Base-by-base conservation (phyloP, 2,329 filamentous ascomycete species). In the Ceratocystis albifundus region DNA sequence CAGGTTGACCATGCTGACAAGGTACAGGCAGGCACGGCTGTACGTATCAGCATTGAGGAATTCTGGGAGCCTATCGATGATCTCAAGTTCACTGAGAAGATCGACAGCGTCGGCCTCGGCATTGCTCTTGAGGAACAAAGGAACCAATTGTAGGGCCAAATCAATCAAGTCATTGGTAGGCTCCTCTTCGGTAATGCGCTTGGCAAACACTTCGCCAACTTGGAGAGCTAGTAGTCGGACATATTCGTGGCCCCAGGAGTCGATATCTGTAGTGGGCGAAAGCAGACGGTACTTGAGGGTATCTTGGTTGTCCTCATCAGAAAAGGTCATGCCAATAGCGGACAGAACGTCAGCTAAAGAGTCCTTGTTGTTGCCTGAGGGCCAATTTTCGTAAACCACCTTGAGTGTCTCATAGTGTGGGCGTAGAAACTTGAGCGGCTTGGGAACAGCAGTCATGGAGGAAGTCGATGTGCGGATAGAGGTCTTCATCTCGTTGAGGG, bases 381-480 rank as follows among this genome's bases (percentile, higher is more conserved):
- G 83, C 94, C 95, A 99, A 75, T 88, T 84, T 68, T 96, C 92
- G 79, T 96, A 96, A 32, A 92, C 80, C 76, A 88, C 88, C 69
- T 88, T 88, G 74, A 99, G 82, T 67, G 88, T 86, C 77, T 95
- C 89, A 79, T 97, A 99, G 77, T 99, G 93, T 71, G 93, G 94
- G 79, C 94, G 86, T 70, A 99, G 84, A 76, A 99, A 99, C 78
- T 99, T 99, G 72, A 99, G 83, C 44, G 94, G 94, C 79, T 99
- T 99, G 28, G 95, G 94, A 69, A 99, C 94, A 68, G 94, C 94
- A 62, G 94, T 99, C 94, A 99, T 99, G 59, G 95, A 99, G 68
- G 92, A 97, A 71, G 94, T 99, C 68, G 94, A 96, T 66, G 94
- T 99, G 81, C 96, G 97, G 82, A 99, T 99, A 74, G 90, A 95